Evolutionary conservation across 164 flowering plant genomes (phyloP).

Genomic region (Vitis labrusca): DNA sequence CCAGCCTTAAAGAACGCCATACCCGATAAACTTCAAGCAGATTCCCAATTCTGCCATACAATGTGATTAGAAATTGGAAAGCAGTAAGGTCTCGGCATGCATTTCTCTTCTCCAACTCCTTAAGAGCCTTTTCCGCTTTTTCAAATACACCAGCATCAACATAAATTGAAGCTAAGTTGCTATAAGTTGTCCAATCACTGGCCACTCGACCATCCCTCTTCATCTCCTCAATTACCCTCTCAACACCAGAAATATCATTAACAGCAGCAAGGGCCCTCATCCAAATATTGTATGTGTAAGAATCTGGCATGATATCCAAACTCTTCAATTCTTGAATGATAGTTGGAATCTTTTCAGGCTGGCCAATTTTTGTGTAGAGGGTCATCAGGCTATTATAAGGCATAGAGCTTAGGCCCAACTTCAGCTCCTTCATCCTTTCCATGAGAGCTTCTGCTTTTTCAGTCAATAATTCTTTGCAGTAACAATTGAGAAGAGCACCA

Average conservation of each 20-base stretch:
- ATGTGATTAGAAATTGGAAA: slow-evolving; percentile 75
- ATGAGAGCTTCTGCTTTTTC: slow-evolving; percentile 87
- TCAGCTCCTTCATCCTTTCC: slow-evolving; percentile 91
- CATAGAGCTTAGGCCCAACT: slow-evolving; percentile 62
- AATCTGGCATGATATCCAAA: slow-evolving; percentile 51
- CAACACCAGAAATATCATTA: slow-evolving; percentile 78
- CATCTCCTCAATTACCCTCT: slow-evolving; percentile 88
- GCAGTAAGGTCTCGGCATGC: slow-evolving; percentile 50
- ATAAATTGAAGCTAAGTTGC: slow-evolving; percentile 91
- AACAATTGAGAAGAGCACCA: slow-evolving; percentile 88
- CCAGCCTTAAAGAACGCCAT: slow-evolving; percentile 87
- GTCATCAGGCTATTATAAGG: slow-evolving; percentile 93
- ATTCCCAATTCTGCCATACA: slow-evolving; percentile 77
- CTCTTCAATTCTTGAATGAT: slow-evolving; percentile 88
- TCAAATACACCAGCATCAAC: slow-evolving; percentile 68
- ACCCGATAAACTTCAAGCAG: slow-evolving; percentile 75
- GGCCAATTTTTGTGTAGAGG: slow-evolving; percentile 61
- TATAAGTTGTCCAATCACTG: slow-evolving; percentile 91
- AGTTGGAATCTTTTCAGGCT: slow-evolving; percentile 65
- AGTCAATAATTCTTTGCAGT: slow-evolving; percentile 79
- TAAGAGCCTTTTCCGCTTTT: slow-evolving; percentile 81
- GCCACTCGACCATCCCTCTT: slow-evolving; percentile 78
- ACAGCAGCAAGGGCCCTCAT: slow-evolving; percentile 87
- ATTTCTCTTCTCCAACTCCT: slow-evolving; percentile 79
- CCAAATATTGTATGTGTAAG: slow-evolving; percentile 81